phyloP scores from a whole-genome alignment of 2,329 filamentous ascomycete species.

The Onygenales sp. region DNA sequence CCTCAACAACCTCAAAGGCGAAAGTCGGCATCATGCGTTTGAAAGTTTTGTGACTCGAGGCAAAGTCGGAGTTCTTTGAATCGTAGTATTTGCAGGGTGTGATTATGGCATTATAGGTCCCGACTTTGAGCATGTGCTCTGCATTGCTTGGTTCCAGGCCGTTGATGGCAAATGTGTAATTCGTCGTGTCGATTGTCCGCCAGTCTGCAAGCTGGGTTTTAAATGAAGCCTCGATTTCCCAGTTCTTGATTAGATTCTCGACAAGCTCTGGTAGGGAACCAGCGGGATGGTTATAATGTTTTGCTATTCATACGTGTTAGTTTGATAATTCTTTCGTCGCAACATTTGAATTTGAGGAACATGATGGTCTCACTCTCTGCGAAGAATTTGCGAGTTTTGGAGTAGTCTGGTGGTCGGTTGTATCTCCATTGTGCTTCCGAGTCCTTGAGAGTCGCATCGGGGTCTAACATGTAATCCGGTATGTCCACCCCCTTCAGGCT shows the following conservation, averaged over 20 bases:
- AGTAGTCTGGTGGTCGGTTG: conserved; percentile 53
- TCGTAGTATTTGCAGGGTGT: conserved; percentile 55
- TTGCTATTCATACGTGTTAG: conserved; percentile 35
- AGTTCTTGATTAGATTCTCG: conserved; percentile 63
- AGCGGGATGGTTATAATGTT: conserved; percentile 45
- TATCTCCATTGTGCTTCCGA: conserved; percentile 49
- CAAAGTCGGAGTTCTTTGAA: conserved; percentile 52
- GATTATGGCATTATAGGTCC: conserved; percentile 62
- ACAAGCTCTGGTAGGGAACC: conserved; percentile 52
- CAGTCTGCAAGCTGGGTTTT: conserved; percentile 53
- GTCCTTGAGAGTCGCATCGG: conserved; percentile 50
- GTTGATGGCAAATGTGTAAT: conserved; percentile 57
- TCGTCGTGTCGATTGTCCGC: conserved; percentile 52
- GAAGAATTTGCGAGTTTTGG: conserved; percentile 52
- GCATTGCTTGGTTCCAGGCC: conserved; percentile 47
- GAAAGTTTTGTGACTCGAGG: conserved; percentile 58
- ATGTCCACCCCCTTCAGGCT: neutral
- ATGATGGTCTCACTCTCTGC: conserved; percentile 39
- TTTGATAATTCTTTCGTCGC: neutral
- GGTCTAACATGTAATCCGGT: conserved; percentile 51
- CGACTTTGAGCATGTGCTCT: conserved; percentile 57
- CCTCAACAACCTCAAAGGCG: conserved; percentile 61
- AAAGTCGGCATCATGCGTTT: conserved; percentile 66
- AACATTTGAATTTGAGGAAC: conserved; percentile 16
- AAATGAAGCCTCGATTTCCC: conserved; percentile 63